Base-by-base conservation (phyloP, 192 early-diverging fungal genomes). In the Obelidium mucronatum region DNA sequence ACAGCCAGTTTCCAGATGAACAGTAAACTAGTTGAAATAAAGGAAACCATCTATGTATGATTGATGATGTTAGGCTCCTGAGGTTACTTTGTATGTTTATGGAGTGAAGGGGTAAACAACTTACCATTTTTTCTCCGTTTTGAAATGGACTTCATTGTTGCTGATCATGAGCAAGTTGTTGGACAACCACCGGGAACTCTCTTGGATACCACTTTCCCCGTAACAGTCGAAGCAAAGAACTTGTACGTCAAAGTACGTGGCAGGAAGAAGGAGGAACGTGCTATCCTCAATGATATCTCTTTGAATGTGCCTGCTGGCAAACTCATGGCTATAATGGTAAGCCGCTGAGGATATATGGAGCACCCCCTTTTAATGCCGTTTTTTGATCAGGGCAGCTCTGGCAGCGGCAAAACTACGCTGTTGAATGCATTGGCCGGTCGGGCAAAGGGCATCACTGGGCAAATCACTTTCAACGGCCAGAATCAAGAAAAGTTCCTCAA, bases 381-480 rank as follows among this genome's bases (percentile, higher is more conserved):
- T 24, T 33, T 33, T 52, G 37, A n/a, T 37, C 24, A 80, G 78
- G 81, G 81, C 6, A 77, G 74, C 8, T 64, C 54, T 30, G 77
- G 81, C 19, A 76, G 77, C 31, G 83, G 83, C 3, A 84, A 86
- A 65, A 80, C 78, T 15, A 84, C 82, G 0, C 67, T 88, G 11
- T 62, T 88, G 15, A 82, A 86, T 69, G 73, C 76, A 19, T 48
- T 88, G 22, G 82, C 80, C 82, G 95, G 73, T 86, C 90, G 79
- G 90, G 92, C 67, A 78, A 91, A 37, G 35, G 91, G 58, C 35
- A 79, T 95, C 19, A 77, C 81, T 40, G 95, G 97, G 8, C 79
- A 88, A 59, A 89, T 96, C 19, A 80, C 84, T 65, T 90, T 96
- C 33, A 93, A 96, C 75, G 94, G 93, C 28, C 80, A 83, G 35